A percentile compares a stretch with the other conserved stretches of the same genome.
Conservation (phyloP, 2,329 filamentous ascomycete genomes). For the Xylariaceae sp. region DNA sequence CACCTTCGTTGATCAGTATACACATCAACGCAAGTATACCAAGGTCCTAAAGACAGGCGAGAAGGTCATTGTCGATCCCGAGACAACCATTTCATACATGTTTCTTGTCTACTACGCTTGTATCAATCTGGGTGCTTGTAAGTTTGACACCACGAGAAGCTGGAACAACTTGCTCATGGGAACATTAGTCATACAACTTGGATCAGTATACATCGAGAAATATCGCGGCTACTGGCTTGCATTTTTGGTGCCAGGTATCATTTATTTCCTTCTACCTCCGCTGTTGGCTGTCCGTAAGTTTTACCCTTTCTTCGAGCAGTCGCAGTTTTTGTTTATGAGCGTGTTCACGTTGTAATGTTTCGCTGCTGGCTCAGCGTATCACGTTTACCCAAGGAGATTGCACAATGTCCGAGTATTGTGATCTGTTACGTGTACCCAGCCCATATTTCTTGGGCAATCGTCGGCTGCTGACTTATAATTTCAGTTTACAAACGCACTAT, state of each 20-base stretch:
- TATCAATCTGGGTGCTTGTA: neutral
- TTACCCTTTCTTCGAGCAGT: too few species aligned
- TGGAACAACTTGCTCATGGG: too few species aligned
- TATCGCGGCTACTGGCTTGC: neutral
- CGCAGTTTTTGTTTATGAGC: too few species aligned
- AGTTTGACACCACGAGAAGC: too few species aligned
- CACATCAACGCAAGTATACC: neutral
- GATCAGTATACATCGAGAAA: neutral
- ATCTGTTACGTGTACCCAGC: too few species aligned
- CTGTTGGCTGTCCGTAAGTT: neutral
- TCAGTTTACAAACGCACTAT: too few species aligned
- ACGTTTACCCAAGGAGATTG: too few species aligned
- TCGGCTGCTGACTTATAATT: too few species aligned
- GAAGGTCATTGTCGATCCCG: neutral
- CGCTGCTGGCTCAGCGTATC: too few species aligned
- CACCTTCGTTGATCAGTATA: neutral
- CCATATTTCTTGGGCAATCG: too few species aligned
- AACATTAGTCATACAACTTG: neutral
- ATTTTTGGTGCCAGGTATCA: neutral
- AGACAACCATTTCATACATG: neutral
- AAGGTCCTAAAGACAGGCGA: neutral
- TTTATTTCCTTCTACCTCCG: neutral
- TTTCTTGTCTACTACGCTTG: neutral
- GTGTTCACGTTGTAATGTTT: too few species aligned
- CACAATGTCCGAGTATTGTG: too few species aligned